Base-by-base conservation (phyloP, 139 green algal genomes). In the Volvox reticuliferus region DNA sequence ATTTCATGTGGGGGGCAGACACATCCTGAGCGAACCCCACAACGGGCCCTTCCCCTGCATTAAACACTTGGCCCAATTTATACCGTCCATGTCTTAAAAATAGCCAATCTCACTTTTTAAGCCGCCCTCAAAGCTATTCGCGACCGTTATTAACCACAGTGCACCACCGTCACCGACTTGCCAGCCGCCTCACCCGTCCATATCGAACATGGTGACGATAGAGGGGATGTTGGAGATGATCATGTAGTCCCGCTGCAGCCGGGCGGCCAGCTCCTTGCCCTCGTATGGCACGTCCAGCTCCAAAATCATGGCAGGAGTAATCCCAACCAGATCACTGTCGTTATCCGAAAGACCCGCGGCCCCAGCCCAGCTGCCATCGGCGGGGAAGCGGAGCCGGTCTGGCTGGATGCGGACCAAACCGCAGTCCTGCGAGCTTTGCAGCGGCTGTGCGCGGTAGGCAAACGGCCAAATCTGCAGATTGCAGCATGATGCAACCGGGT, bases 231-330 rank as follows among this genome's bases (percentile, higher is more conserved):
- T n/a, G 19, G 75, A 78, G 36, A 92, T 62, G 22, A 87, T 77
- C 32, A 91, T 73, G 91, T 93, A 91, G 91, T 93, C 85, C 3
- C 91, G 81, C 82, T 93, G 90, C n/a, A 93, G 91, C 50, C 90
- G 81, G 1, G 87, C 67, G 17, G 82, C 88, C 61, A 93, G 73
- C 80, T 92, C 87, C 78, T 91, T 79, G 36, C 79, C 82, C 82
- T 87, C 90, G 91, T 87, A 90, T 37, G 91, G 91, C 24, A 90
- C 82, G 21, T 93, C 86, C 55, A 89, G 90, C 81, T 90, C 90
- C 30, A 93, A 73, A 22, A 92, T 79, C 75, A 93, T 82, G 22
- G 87, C 91, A 5, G 91, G 87, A 1, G 75, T 32, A 20, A 78
- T 18, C 21, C 65, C 33, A 30, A 55, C n/a, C 13, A 55, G 63